These are phyloP conservation scores for Cytospora chrysosperma DNA, from an alignment of 2,329 filamentous ascomycete species.

Conservation along the genomic window DNA sequence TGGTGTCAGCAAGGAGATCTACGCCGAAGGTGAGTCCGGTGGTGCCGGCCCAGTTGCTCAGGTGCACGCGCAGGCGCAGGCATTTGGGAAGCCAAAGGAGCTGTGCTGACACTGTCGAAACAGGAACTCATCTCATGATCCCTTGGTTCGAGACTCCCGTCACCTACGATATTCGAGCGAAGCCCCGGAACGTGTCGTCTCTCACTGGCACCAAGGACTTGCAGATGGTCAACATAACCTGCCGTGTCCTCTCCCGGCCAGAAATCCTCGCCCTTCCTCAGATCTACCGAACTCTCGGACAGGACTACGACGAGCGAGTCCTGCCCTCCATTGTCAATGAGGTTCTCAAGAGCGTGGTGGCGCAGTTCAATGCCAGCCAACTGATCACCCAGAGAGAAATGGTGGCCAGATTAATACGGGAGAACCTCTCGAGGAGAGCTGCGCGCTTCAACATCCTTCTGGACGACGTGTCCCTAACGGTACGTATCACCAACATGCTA, in stretches of 20 bases:
- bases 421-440: conserved; percentile 87
- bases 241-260: conserved; percentile 93
- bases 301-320: conserved; percentile 95
- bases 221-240: conserved; percentile 99
- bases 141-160: conserved; percentile 98
- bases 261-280: conserved; percentile 85
- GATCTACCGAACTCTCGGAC: conserved; percentile 94
- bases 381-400: conserved; percentile 99
- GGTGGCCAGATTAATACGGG: conserved; percentile 84
- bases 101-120: not conserved
- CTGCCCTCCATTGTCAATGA: conserved; percentile 98
- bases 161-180: conserved; percentile 96
- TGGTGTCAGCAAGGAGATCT: conserved; percentile 96
- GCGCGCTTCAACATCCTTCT: conserved; percentile 96
- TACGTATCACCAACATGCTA: conserved; percentile 43
- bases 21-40: conserved; percentile 71
- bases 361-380: conserved; percentile 98
- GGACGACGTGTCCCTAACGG: conserved; percentile 95
- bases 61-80: not conserved
- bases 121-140: conserved; percentile 88
- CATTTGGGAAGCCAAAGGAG: not conserved
- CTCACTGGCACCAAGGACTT: conserved; percentile 98
- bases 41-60: too few species aligned
- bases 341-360: conserved; percentile 96
- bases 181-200: conserved; percentile 93